Evolutionary conservation across 2,329 filamentous ascomycete species (phyloP), one percentile per base, ranked within the genome.

Genomic region (Tolypocladium amazonense): DNA sequence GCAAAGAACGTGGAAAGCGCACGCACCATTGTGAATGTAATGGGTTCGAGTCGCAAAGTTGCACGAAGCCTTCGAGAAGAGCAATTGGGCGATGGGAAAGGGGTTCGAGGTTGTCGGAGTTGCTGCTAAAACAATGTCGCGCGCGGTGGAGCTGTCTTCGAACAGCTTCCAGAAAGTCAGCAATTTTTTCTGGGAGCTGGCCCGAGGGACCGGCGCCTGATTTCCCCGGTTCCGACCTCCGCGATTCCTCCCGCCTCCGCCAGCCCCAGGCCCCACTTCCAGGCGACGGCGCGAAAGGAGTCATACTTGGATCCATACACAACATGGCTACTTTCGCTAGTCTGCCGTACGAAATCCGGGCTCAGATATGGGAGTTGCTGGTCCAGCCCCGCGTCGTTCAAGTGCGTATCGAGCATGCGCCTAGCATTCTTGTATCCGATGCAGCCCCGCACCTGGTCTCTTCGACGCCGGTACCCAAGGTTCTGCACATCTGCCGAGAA

Each of bases 81-180:
- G 30, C 52, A 25, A 50, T 52, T 58, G 33, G 38, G 27, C 20
- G 35, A 12, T 58, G 12, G 45, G 45, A 20, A 38, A 58, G n/a
- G 27, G 30, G 11, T 9, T 54, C 30, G 50, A 37, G 1, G 50
- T 14, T 23, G 30, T 37, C 15, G 50, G 30, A 54, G 50, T 35
- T 37, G 50, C 20, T 53, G 30, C 50, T 53, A 18, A 52, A n/a
- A n/a, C 50, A 35, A 4, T n/a, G 30, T 38, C 35, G 43, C 47
- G 45, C 25, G 62, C 56, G 61, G 68, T 71, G 71, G 71, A 70
- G 66, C 70, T 72, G 64, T 68, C 64, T 73, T 73, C 73, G 61
- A 75, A 74, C 65, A 73, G 71, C 73, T 75, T 75, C 73, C 71
- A 75, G 71, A 74, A 73, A 66, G 65, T 62, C 65, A 66, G 68